These are phyloP conservation scores for Venturia aucupariae DNA, from an alignment of 2,329 filamentous ascomycete genomes.

Conservation along the genomic window DNA sequence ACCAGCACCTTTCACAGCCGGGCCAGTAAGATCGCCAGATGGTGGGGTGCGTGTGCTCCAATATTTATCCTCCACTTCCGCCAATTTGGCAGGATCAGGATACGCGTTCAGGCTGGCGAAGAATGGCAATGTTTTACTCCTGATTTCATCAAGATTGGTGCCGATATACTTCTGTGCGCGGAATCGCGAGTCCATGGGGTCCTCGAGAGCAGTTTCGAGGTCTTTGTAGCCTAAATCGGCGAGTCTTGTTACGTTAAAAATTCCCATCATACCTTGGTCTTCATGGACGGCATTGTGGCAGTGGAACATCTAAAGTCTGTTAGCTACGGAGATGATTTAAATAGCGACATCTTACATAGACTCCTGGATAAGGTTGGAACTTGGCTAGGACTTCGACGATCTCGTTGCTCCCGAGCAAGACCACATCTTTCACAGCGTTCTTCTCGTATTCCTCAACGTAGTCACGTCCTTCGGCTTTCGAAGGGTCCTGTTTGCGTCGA, in stretches of 20 bases:
- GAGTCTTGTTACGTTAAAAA: constrained; percentile 21
- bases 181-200: constrained; percentile 9
- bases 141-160: constrained; percentile 7
- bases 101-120: constrained; percentile 11
- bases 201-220: constrained; percentile 10
- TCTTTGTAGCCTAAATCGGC: constrained; percentile 18
- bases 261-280: constrained; percentile 26
- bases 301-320: constrained; percentile 15
- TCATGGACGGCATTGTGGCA: constrained; percentile 27
- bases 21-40: not conserved
- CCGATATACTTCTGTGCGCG: constrained; percentile 7
- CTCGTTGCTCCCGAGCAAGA: constrained; percentile 12
- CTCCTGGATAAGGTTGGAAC: constrained; percentile 7
- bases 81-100: constrained; percentile 2
- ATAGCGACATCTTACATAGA: constrained; percentile 1
- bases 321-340: not conserved
- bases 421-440: constrained; percentile 7
- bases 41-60: not conserved
- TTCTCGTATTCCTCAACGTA: constrained; percentile 11
- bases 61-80: constrained; percentile 8
- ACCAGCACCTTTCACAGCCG: not conserved
- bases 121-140: not conserved
- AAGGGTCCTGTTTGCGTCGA: constrained; percentile 9
- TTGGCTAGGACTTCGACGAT: constrained; percentile 11
- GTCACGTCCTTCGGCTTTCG: constrained; percentile 5